Percentiles rank a stretch among this genome's conserved stretches.
phyloP scores from a whole-genome alignment of 345 rosid genomes.

The Dipteronia dyeriana region DNA sequence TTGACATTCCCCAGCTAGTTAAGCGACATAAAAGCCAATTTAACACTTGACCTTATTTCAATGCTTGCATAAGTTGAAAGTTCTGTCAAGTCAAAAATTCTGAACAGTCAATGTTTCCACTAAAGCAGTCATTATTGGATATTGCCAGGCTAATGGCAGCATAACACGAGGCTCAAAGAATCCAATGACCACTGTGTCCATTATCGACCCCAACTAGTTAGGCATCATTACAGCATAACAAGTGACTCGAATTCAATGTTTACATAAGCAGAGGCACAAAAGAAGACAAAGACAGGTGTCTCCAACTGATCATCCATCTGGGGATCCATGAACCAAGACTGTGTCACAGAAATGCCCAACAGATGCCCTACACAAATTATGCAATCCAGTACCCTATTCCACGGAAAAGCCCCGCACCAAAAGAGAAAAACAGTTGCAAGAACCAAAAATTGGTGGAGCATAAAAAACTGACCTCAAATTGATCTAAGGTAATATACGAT shows the following conservation, averaged over 20 bases:
- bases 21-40: not conserved
- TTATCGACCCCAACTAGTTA: not conserved
- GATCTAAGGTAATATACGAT: constrained; percentile 60
- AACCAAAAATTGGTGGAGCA: constrained; percentile 14
- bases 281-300: not conserved
- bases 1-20: not conserved
- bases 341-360: not conserved
- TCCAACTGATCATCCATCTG: not conserved
- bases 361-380: not conserved
- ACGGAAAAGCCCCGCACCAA: not conserved
- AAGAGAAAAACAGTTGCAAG: not conserved
- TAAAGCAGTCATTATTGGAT: not conserved
- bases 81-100: not conserved
- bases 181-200: not conserved
- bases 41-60: not conserved
- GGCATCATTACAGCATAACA: constrained; percentile 1
- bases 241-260: not conserved
- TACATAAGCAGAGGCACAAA: not conserved
- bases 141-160: too few species aligned
- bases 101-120: too few species aligned
- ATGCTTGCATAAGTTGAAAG: not conserved
- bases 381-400: not conserved
- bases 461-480: constrained; percentile 64
- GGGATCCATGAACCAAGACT: not conserved
- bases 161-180: not conserved